Evolutionary conservation across 2,329 filamentous ascomycete species (phyloP), one percentile per base, ranked within the genome.

Genomic region (Pestalotiopsis sp.): DNA sequence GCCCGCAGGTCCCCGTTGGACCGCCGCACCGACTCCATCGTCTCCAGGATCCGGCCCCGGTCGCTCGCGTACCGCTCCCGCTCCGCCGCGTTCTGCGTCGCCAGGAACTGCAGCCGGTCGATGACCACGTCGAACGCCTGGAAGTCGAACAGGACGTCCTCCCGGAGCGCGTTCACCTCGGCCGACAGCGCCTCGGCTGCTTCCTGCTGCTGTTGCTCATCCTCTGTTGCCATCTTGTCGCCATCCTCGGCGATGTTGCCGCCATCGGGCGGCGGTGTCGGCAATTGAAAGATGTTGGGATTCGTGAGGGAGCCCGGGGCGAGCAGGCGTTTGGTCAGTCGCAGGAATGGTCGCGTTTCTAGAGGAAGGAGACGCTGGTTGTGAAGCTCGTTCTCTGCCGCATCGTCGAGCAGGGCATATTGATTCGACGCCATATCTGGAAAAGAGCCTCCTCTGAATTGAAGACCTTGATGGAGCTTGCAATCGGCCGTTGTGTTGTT

Each of bases 291-390:
- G 61, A 84, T 84, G 66, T 75, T 77, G 9, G 79, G 75, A 69
- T 85, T 83, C 20, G 92, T 85, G 38, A 94, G 85, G 23, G 91
- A 89, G 67, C 90, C 89, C 17, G 92, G 88, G 25, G 88, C 86
- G 4, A 93, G 86, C 9, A 98, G 88, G 39, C 93, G 91, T 81
- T 94, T 94, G 25, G 93, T 93, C 69, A 98, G 90, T 70, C 95
- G 92, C 79, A 94, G 94, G 84, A 97, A 98, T 0, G 94, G 94
- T 69, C 94, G 94, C 78, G 97, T 94, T 84, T 98, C 95, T 70
- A 98, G 92, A 72, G 93, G 93, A 49, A 98, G 88, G 4, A 98
- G 91, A 57, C 95, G 93, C 38, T 88, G 88, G 77, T 95, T 95
- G 84, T 98, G 95, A 49, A 98, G 90, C 72, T 94, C 91, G 79